These are phyloP conservation scores for Coemansia sp. DNA, from an alignment of 192 early-diverging fungal species.

Conservation along the genomic window DNA sequence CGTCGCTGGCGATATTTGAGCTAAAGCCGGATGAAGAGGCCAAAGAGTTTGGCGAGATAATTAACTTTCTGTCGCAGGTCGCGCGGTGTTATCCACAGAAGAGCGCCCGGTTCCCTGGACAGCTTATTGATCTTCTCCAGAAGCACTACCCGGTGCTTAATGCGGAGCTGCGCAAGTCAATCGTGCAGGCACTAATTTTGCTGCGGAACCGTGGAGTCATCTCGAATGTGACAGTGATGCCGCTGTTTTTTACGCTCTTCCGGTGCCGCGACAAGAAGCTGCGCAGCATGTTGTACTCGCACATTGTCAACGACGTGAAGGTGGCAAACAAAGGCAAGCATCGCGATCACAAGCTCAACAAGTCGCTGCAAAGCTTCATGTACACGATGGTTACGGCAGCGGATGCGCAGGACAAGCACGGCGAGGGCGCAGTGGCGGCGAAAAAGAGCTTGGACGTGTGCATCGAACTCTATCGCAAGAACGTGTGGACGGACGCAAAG, in stretches of 20 bases:
- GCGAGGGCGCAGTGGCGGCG: constrained; percentile 84
- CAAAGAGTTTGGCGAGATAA: constrained; percentile 80
- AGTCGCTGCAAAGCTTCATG: constrained; percentile 96
- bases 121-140: constrained; percentile 79
- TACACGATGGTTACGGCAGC: constrained; percentile 87
- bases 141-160: constrained; percentile 78
- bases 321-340: constrained; percentile 80
- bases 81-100: constrained; percentile 84
- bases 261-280: constrained; percentile 90
- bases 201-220: constrained; percentile 83
- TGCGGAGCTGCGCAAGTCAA: constrained; percentile 75
- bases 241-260: constrained; percentile 96
- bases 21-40: constrained; percentile 81
- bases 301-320: constrained; percentile 96
- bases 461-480: constrained; percentile 95
- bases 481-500: constrained; percentile 97
- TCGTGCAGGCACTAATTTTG: constrained; percentile 89
- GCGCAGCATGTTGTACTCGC: constrained; percentile 81
- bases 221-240: constrained; percentile 64
- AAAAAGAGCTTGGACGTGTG: constrained; percentile 95
- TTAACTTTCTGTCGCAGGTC: constrained; percentile 90
- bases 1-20: constrained; percentile 80
- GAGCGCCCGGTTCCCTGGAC: constrained; percentile 72
- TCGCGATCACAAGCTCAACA: constrained; percentile 98
- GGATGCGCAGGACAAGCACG: constrained; percentile 60